Conservation (phyloP, 495 filamentous ascomycete genomes). For the Aspergillus egyptiacus region DNA sequence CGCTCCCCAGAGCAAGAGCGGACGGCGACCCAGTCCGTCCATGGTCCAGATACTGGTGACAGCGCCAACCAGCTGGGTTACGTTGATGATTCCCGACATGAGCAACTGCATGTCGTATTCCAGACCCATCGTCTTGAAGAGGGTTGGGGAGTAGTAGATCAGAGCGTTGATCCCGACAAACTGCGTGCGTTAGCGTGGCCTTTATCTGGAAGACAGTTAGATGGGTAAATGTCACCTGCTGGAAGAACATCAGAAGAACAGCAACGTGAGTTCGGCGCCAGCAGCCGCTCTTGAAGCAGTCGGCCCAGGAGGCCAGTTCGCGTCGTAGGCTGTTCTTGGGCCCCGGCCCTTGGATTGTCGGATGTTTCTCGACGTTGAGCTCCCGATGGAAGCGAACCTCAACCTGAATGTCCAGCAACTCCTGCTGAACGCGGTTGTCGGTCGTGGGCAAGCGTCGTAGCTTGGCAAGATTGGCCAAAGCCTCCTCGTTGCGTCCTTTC, state of each 20-base stretch:
- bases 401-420: slow-evolving; percentile 47
- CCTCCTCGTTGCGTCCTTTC: slow-evolving; percentile 44
- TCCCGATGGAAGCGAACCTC: slow-evolving; percentile 47
- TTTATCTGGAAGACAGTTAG: neutral
- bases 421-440: slow-evolving; percentile 41
- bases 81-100: slow-evolving; percentile 55
- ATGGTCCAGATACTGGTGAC: slow-evolving; percentile 45
- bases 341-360: slow-evolving; percentile 33
- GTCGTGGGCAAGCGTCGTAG: slow-evolving; percentile 38
- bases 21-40: slow-evolving; percentile 43
- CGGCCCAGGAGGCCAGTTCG: slow-evolving; percentile 42
- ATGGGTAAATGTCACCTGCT: slow-evolving; percentile 33
- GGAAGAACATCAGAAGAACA: slow-evolving; percentile 50
- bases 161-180: slow-evolving; percentile 48
- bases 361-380: slow-evolving; percentile 41
- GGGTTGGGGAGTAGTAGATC: slow-evolving; percentile 52
- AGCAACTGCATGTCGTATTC: slow-evolving; percentile 50
- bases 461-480: slow-evolving; percentile 38
- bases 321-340: slow-evolving; percentile 28
- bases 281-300: slow-evolving; percentile 46
- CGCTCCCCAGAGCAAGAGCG: slow-evolving; percentile 41
- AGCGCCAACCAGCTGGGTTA: slow-evolving; percentile 47
- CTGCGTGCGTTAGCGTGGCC: slow-evolving; percentile 9
- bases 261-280: slow-evolving; percentile 54
- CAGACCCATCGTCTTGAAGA: slow-evolving; percentile 55